Evolutionary conservation across 768 basidiomycete genomes (phyloP).

Genomic region (Grammothele lineata): DNA sequence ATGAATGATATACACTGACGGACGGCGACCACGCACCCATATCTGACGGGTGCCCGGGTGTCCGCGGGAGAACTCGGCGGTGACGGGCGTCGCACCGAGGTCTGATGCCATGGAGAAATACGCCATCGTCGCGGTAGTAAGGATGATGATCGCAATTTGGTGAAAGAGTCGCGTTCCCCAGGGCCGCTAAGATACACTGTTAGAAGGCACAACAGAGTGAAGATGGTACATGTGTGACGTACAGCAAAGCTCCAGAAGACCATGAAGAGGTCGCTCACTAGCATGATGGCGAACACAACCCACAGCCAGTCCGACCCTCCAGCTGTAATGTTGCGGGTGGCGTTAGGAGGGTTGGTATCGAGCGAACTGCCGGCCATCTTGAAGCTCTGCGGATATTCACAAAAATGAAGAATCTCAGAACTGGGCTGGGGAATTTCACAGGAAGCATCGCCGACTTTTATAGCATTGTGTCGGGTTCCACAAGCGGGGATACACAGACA

Average conservation of each 20-base stretch:
- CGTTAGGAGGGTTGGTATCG: slow-evolving; percentile 31
- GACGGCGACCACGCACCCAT: too few species aligned
- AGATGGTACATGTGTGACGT: slow-evolving; percentile 12
- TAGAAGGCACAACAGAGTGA: background rate
- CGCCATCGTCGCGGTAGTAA: slow-evolving; percentile 42
- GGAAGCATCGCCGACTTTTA: too few species aligned
- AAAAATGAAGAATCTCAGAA: too few species aligned
- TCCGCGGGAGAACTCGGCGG: slow-evolving; percentile 35
- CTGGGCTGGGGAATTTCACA: too few species aligned
- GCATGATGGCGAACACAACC: slow-evolving; percentile 52
- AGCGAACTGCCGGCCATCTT: slow-evolving; percentile 24
- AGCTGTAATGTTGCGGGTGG: slow-evolving; percentile 36
- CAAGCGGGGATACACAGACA: too few species aligned
- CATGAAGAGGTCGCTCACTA: slow-evolving; percentile 33
- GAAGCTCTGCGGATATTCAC: too few species aligned
- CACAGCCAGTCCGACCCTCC: slow-evolving; percentile 52
- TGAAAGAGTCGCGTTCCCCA: slow-evolving; percentile 46
- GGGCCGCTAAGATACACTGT: slow-evolving; percentile 25
- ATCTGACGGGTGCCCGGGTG: slow-evolving; percentile 26
- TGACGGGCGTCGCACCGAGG: slow-evolving; percentile 43
- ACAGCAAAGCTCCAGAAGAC: slow-evolving; percentile 37
- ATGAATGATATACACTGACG: slow-evolving; percentile 25
- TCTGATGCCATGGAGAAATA: slow-evolving; percentile 58
- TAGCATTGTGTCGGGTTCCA: too few species aligned
- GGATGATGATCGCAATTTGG: slow-evolving; percentile 41